Evolutionary conservation across 129 eudicot species (phyloP), one percentile per base, ranked within the genome.

Genomic region (Artemisia argyi): DNA sequence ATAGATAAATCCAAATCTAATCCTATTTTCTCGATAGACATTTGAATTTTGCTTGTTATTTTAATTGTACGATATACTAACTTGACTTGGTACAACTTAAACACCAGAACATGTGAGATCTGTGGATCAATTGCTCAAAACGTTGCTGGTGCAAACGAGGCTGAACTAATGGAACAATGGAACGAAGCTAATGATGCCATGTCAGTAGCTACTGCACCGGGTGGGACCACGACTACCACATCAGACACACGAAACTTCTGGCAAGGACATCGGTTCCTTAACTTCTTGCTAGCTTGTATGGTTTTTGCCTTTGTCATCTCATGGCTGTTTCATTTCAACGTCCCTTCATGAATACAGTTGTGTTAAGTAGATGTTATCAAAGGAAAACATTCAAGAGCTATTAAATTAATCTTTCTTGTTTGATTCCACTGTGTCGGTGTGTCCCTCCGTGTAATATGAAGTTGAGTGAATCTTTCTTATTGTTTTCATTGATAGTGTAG

Each of bases 221-320:
- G 81, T 39, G 84, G 84, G 77, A 61, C 62, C 63, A 63, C 63
- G 61, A 32, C 62, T 64, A 26, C 82, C 51, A 18, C 73, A 13
- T 47, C 85, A 9, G 87, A 78, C 72, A 66, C 87, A 61, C 75
- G 84, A 58, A 85, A 74, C 76, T 89, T 89, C 79, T 92, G 94
- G 98, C 94, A 83, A 68, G 96, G 98, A 5, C 94, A 89, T 74
- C 89, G 95, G 68, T 93, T 93, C 65, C 88, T 93, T 42, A 93
- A 93, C 64, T 89, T 93, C 85, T 74, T 93, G 83, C 82, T 93
- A 51, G 98, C 96, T 51, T 93, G 98, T 70, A 89, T 89, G 97
- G 98, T 93, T n/a, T 89, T 93, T 59, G 98, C 96, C 66, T 93
- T 93, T 79, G 98, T 93, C 75, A 85, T 93, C 65, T 92, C 98